phyloP scores from a whole-genome alignment of 169 alveolate genomes.

The Plasmodium falciparum region DNA sequence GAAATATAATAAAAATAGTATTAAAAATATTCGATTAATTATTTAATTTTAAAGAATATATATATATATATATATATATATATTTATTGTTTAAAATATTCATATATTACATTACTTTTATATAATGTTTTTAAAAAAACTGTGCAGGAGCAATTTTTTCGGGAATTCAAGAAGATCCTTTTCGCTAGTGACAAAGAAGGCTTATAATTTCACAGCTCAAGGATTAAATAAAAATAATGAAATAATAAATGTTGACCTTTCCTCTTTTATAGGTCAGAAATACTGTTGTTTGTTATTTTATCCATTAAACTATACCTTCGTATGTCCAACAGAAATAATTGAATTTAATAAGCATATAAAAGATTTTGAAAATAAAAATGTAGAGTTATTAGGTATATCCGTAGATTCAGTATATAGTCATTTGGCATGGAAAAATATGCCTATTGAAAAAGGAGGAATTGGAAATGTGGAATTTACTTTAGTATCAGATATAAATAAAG shows the following conservation, averaged over 20 bases:
- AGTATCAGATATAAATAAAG: constrained; percentile 83
- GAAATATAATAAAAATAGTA: no score
- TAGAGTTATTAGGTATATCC: constrained; percentile 85
- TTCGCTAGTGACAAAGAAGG: constrained; percentile 78
- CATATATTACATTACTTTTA: no score
- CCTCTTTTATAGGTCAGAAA: constrained; percentile 79
- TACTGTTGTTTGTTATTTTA: constrained; percentile 84
- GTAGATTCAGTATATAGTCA: constrained; percentile 87
- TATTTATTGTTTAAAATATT: no score
- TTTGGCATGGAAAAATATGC: constrained; percentile 86
- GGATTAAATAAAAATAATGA: constrained; percentile 78
- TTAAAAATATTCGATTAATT: no score
- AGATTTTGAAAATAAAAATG: constrained; percentile 81
- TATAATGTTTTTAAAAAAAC: constrained; percentile 4
- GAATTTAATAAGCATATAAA: constrained; percentile 82
- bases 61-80: no score
- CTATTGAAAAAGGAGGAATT: constrained; percentile 83
- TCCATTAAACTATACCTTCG: constrained; percentile 87
- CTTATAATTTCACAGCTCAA: constrained; percentile 81
- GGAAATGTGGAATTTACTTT: constrained; percentile 83
- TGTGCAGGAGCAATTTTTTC: constrained; percentile 1
- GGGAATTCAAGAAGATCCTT: constrained; percentile 29
- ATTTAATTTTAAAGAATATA: no score
- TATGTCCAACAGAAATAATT: constrained; percentile 87
- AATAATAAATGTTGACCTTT: constrained; percentile 77